These are phyloP conservation scores for Diaporthe destruens DNA, from an alignment of 2,329 filamentous ascomycete species.

Conservation along the genomic window DNA sequence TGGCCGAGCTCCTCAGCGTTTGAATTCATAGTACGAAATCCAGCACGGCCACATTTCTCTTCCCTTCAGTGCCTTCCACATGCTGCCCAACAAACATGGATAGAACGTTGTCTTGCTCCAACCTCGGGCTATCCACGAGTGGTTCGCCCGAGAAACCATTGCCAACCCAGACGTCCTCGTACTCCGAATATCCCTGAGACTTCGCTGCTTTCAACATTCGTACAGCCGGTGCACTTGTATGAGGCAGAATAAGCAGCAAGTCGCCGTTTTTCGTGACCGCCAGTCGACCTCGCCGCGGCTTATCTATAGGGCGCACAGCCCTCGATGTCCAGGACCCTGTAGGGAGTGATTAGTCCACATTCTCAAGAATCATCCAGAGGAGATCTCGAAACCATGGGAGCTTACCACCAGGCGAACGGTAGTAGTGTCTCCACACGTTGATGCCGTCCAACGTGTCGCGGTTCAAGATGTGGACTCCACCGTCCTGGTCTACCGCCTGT, in stretches of 20 bases:
- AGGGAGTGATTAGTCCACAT: not conserved
- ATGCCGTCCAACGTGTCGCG: slow-evolving; percentile 53
- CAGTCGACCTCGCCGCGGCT: slow-evolving; percentile 53
- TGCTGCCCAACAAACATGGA: slow-evolving; percentile 51
- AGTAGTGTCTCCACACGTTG: slow-evolving; percentile 56
- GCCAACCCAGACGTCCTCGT: slow-evolving; percentile 54
- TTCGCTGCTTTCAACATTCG: slow-evolving; percentile 51
- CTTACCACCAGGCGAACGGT: slow-evolving; percentile 51
- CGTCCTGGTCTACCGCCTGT: slow-evolving; percentile 59
- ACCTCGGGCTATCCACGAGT: slow-evolving; percentile 53
- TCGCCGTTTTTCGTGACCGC: slow-evolving; percentile 52
- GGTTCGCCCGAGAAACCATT: slow-evolving; percentile 55
- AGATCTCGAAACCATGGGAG: not conserved
- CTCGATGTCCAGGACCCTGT: slow-evolving; percentile 52
- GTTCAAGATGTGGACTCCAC: slow-evolving; percentile 63
- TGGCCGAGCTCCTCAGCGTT: too few species aligned
- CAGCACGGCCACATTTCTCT: slow-evolving; percentile 51
- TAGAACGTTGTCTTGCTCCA: slow-evolving; percentile 52
- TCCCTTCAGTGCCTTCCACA: slow-evolving; percentile 27
- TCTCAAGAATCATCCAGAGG: not conserved
- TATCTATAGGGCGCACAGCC: slow-evolving; percentile 48
- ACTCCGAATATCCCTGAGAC: slow-evolving; percentile 48
- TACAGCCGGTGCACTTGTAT: slow-evolving; percentile 48
- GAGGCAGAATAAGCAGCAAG: slow-evolving; percentile 54
- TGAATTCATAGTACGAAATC: slow-evolving; percentile 51